phyloP scores from a whole-genome alignment of 1,284 basidiomycete genomes.

The Rhodotorula sp. region DNA sequence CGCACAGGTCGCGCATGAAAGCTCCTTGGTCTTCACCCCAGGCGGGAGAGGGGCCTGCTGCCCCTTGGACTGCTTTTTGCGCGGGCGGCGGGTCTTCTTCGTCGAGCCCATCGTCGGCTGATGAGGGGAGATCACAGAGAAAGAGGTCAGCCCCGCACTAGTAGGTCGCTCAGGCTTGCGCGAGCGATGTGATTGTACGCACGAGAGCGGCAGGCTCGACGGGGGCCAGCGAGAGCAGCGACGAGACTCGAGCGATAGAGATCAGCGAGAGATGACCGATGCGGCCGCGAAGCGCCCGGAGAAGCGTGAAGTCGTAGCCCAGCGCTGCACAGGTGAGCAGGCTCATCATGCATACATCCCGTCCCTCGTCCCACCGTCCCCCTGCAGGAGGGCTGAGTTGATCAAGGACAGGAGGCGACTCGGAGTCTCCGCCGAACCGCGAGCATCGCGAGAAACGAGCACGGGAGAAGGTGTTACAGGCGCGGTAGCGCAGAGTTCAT shows the following conservation, averaged over 20 bases:
- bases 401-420: too few relatives aligned
- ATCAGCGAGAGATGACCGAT: neutral
- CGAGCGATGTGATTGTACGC: too few relatives aligned
- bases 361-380: too few relatives aligned
- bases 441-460: neutral
- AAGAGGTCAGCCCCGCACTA: too few relatives aligned
- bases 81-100: neutral
- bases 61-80: slow-evolving; percentile 1
- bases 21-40: neutral
- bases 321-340: too few relatives aligned
- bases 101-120: neutral
- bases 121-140: too few relatives aligned
- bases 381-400: too few relatives aligned
- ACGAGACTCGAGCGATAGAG: neutral
- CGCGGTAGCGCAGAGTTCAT: too few relatives aligned
- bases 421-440: neutral
- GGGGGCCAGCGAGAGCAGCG: too few relatives aligned
- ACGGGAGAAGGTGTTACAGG: neutral
- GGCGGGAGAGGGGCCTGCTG: neutral
- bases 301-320: neutral
- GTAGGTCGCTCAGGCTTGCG: neutral
- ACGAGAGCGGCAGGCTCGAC: too few relatives aligned
- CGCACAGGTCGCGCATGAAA: neutral
- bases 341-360: too few relatives aligned
- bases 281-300: neutral